phyloP scores from a whole-genome alignment of 2,329 filamentous ascomycete species.

The Knufia petricola region DNA sequence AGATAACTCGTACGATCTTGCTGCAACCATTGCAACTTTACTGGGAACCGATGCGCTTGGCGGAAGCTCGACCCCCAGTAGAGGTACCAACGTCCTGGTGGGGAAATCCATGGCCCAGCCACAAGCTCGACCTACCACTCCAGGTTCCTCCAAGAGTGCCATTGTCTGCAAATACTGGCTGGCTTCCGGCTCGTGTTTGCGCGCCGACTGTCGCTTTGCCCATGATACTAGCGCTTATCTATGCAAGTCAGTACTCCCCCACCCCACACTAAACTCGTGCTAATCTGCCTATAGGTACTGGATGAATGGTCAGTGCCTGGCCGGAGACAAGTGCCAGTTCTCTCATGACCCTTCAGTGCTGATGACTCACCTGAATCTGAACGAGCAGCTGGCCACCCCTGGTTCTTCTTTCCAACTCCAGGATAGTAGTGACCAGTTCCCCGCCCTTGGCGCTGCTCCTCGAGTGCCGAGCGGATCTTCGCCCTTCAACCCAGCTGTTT shows the following conservation, averaged over 20 bases:
- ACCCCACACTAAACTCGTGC: conserved; percentile 17
- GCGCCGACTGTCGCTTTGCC: conserved; percentile 92
- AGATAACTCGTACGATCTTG: conserved; percentile 83
- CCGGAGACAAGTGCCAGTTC: conserved; percentile 89
- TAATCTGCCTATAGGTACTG: conserved; percentile 59
- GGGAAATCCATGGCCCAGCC: conserved; percentile 81
- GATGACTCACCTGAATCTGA: conserved; percentile 61
- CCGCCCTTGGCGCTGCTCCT: conserved; percentile 48
- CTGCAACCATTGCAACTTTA: conserved; percentile 78
- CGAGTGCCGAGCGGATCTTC: conserved; percentile 37
- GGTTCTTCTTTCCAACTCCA: conserved; percentile 66
- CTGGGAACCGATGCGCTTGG: conserved; percentile 50
- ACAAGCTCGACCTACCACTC: conserved; percentile 62
- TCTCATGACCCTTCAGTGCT: conserved; percentile 88
- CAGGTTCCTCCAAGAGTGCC: conserved; percentile 68
- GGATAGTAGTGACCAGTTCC: conserved; percentile 70
- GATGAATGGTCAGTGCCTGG: conserved; percentile 90
- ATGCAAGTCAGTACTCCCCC: conserved; percentile 72
- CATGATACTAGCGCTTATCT: conserved; percentile 92
- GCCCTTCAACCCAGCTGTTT: conserved; percentile 29
- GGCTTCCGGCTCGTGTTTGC: conserved; percentile 86
- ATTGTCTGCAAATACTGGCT: conserved; percentile 97
- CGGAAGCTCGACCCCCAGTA: conserved; percentile 33
- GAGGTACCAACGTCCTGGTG: conserved; percentile 59
- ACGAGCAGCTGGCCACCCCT: conserved; percentile 47